Conservation (phyloP, 768 basidiomycete species). For the Russula abietina region DNA sequence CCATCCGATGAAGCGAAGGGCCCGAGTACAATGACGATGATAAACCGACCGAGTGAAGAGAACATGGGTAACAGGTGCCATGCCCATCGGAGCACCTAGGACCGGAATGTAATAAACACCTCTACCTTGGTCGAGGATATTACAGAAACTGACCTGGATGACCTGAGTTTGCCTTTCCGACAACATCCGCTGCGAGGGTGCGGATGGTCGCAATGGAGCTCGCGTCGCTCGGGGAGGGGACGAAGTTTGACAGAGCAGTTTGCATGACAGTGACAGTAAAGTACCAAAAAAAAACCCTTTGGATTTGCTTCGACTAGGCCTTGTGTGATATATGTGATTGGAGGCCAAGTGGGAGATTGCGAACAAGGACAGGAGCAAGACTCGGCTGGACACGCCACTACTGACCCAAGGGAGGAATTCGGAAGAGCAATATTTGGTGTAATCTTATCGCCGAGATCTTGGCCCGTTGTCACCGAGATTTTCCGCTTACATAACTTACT, state of each 20-base stretch:
- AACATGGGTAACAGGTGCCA: slow-evolving; percentile 80
- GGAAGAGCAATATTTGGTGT: background rate
- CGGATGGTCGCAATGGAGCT: slow-evolving; percentile 67
- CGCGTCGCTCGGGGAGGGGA: slow-evolving; percentile 41
- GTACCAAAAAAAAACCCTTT: background rate
- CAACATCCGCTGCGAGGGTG: slow-evolving; percentile 68
- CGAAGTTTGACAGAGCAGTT: slow-evolving; percentile 41
- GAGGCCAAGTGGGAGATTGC: background rate
- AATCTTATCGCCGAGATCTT: background rate
- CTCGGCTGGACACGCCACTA: background rate
- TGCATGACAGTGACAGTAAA: slow-evolving; percentile 28
- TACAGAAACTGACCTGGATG: slow-evolving; percentile 61
- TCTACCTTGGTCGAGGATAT: background rate
- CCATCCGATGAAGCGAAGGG: slow-evolving; percentile 6
- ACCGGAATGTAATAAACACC: background rate
- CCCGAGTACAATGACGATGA: background rate
- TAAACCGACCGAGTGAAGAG: slow-evolving; percentile 71
- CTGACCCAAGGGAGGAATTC: background rate
- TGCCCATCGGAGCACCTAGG: slow-evolving; percentile 86
- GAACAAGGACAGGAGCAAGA: background rate
- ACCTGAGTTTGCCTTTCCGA: slow-evolving; percentile 87
- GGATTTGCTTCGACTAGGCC: background rate
- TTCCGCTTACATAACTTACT: background rate
- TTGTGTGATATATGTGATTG: background rate
- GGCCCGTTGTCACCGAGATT: background rate